These are phyloP conservation scores for Picea glauca DNA, from an alignment of 75 land plant genomes.

Conservation along the genomic window DNA sequence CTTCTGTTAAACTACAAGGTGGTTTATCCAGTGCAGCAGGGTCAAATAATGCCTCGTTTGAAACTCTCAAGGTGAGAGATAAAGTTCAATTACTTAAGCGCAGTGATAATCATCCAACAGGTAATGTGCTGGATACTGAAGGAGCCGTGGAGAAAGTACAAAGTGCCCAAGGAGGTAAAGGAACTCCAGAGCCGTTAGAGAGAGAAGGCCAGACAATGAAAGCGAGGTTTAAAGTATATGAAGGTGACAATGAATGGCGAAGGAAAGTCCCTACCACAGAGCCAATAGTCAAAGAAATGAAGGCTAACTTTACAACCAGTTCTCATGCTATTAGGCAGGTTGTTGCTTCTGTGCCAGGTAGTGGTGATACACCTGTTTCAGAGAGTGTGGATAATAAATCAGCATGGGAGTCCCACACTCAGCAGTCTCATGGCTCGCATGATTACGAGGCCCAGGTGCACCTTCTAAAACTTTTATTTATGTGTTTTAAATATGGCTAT, in stretches of 20 bases:
- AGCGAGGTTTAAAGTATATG: constrained; percentile 24
- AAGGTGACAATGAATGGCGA: constrained; percentile 32
- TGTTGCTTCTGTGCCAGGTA: constrained; percentile 2
- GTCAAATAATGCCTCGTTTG: neutral
- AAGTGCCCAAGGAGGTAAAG: neutral
- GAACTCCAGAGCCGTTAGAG: neutral
- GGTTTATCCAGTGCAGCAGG: constrained; percentile 8
- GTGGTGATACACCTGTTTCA: neutral
- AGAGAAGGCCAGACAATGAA: constrained; percentile 25
- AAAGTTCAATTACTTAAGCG: constrained; percentile 2
- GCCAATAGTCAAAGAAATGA: neutral
- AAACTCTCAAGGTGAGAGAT: constrained; percentile 4
- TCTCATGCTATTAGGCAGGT: constrained; percentile 6
- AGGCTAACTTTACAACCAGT: neutral
- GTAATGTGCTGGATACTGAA: neutral
- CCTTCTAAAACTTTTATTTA: neutral
- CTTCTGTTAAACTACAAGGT: neutral
- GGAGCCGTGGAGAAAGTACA: neutral
- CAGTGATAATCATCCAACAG: neutral
- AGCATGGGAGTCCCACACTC: constrained; percentile 13
- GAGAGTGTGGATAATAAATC: neutral
- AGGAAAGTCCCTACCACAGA: constrained; percentile 13
- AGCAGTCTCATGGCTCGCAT: constrained; percentile 16
- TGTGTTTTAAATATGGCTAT: neutral
- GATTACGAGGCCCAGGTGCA: constrained; percentile 42